A percentile compares a stretch with the other conserved stretches of the same genome.
Evolutionary conservation across 257 asterid species (phyloP).

Genomic region (Nicotiana otophora): DNA sequence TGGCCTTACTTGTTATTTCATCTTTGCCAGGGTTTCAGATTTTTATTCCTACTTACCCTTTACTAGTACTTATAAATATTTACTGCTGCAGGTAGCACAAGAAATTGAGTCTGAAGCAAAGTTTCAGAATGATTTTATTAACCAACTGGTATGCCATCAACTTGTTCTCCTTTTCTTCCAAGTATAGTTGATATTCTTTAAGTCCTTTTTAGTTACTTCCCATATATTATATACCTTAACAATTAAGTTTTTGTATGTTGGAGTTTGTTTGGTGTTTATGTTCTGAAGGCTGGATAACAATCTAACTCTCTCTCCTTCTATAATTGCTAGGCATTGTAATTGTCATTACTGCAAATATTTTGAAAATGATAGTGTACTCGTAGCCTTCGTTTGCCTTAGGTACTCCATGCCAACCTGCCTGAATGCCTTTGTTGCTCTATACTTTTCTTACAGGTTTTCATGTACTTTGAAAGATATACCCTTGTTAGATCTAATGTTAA

Average conservation of each 20-base stretch:
- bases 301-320: not conserved
- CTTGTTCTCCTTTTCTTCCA: not conserved
- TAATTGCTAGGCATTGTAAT: not conserved
- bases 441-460: not conserved
- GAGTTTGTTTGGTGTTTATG: not conserved
- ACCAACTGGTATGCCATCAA: conserved; percentile 66
- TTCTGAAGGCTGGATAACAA: not conserved
- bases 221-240: not conserved
- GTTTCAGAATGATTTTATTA: conserved; percentile 81
- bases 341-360: not conserved
- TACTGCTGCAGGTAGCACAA: conserved; percentile 75
- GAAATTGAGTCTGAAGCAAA: conserved; percentile 78
- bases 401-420: not conserved
- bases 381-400: not conserved
- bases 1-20: conserved; percentile 2
- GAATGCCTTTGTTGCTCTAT: not conserved
- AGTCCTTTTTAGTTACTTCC: not conserved
- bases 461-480: not conserved
- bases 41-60: not conserved
- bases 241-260: not conserved
- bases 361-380: not conserved
- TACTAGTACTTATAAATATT: not conserved
- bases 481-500: not conserved
- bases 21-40: not conserved
- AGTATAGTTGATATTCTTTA: not conserved